Evolutionary conservation across 139 green algal species (phyloP).

Genomic region (Nannochloris sp.): DNA sequence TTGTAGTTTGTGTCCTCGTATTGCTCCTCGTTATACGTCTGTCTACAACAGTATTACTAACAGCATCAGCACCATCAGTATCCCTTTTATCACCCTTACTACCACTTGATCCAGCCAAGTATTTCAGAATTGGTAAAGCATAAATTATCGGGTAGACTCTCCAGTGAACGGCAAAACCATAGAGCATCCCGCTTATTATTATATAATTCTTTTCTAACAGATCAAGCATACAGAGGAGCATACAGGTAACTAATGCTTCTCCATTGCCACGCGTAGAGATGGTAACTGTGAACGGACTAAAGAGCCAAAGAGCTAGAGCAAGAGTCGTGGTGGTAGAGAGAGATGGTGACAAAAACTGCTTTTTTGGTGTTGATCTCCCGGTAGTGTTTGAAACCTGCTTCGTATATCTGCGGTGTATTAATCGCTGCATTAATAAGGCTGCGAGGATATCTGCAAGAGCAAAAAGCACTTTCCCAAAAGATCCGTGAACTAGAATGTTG

Average conservation of each 20-base stretch:
- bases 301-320: constrained; percentile 70
- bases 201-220: constrained; percentile 20
- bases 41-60: too few relatives aligned
- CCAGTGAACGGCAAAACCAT: constrained; percentile 84
- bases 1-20: too few relatives aligned
- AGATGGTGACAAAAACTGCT: too few relatives aligned
- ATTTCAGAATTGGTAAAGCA: constrained; percentile 55
- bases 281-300: constrained; percentile 86
- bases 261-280: constrained; percentile 88
- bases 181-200: constrained; percentile 43
- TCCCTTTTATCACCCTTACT: too few relatives aligned
- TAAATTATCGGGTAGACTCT: constrained; percentile 91
- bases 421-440: constrained; percentile 12
- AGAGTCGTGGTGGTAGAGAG: too few relatives aligned
- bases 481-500: constrained; percentile 61
- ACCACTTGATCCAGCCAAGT: constrained; percentile 15
- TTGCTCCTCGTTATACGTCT: too few relatives aligned
- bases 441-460: constrained; percentile 54
- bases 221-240: constrained; percentile 65
- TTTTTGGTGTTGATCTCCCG: too few relatives aligned
- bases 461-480: constrained; percentile 87
- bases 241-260: constrained; percentile 69
- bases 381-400: too few relatives aligned
- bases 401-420: too few relatives aligned
- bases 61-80: not conserved